Conservation (phyloP, 176 grass and related monocot genomes). For the Carex kokanica region DNA sequence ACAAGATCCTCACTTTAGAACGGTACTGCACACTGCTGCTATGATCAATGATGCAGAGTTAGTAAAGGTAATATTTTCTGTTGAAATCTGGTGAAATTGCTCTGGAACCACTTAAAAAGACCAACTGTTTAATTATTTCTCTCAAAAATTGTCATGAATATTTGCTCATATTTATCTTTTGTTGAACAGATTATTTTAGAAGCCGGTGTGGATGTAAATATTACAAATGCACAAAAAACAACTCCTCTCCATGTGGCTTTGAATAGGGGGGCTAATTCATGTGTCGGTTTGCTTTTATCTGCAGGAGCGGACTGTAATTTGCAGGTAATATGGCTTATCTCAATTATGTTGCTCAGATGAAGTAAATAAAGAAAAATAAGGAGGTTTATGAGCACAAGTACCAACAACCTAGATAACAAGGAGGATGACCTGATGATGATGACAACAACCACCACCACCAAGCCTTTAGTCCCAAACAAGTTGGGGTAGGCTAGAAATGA, state of each 20-base stretch:
- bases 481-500: too few species aligned
- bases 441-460: too few species aligned
- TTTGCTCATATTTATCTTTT: conserved; percentile 26
- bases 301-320: conserved; percentile 93
- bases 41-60: conserved; percentile 98
- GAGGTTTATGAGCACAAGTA: neutral
- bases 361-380: neutral
- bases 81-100: conserved; percentile 13
- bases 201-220: conserved; percentile 90
- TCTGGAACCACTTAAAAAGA: neutral
- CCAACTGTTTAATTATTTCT: neutral
- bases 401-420: neutral
- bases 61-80: conserved; percentile 58
- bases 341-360: neutral
- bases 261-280: conserved; percentile 92
- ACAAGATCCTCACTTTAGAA: conserved; percentile 81
- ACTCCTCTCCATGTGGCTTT: conserved; percentile 94
- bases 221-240: conserved; percentile 96
- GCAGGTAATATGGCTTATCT: conserved; percentile 49
- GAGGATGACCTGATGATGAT: neutral
- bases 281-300: conserved; percentile 92
- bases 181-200: conserved; percentile 84
- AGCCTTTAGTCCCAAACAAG: too few species aligned
- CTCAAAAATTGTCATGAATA: neutral
- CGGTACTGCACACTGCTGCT: conserved; percentile 92